Conservation (phyloP, 2,329 filamentous ascomycete genomes). For the Phaeomoniella chlamydospora region DNA sequence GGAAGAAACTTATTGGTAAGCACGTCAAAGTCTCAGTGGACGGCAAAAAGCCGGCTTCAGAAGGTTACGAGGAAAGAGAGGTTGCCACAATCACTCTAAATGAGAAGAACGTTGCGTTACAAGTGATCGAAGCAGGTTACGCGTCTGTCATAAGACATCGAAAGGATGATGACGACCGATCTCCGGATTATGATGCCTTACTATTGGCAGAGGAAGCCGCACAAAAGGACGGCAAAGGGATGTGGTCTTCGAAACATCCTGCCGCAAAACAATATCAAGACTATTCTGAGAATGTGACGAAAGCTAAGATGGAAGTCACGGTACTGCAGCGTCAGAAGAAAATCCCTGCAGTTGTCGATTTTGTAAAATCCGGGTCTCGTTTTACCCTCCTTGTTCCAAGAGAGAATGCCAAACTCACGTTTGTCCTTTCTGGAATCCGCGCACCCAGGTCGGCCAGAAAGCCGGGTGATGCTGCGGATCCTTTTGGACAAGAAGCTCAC, state of each 20-base stretch:
- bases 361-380: conserved; percentile 90
- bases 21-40: conserved; percentile 81
- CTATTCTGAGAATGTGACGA: conserved; percentile 82
- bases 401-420: conserved; percentile 85
- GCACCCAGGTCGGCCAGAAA: conserved; percentile 76
- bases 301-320: conserved; percentile 86
- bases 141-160: conserved; percentile 88
- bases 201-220: conserved; percentile 39
- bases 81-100: conserved; percentile 77
- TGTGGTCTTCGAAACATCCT: conserved; percentile 84
- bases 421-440: conserved; percentile 86
- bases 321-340: conserved; percentile 82
- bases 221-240: conserved; percentile 78
- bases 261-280: conserved; percentile 74
- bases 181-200: conserved; percentile 70
- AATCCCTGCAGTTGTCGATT: conserved; percentile 87
- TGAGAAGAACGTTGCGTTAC: conserved; percentile 73
- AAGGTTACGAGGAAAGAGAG: conserved; percentile 87
- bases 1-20: conserved; percentile 91
- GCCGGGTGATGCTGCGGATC: conserved; percentile 68
- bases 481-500: conserved; percentile 87
- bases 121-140: conserved; percentile 83
- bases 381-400: conserved; percentile 86
- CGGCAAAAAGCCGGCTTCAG: conserved; percentile 75
- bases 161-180: conserved; percentile 85